Conservation (phyloP, 2,329 filamentous ascomycete species). For the Sporothrix euskadiensis region DNA sequence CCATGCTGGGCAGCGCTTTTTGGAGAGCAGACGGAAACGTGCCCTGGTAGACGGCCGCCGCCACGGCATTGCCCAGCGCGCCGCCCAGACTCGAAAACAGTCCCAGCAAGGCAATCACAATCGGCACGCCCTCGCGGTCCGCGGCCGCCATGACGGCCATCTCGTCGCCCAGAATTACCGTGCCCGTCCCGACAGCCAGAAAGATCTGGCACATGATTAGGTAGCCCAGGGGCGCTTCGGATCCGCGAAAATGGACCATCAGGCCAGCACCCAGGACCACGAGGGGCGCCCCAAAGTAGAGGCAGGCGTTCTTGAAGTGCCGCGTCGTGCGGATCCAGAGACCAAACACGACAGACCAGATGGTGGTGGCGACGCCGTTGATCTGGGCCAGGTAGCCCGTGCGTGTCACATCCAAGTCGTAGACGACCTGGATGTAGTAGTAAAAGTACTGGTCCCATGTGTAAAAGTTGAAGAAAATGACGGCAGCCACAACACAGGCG, state of each 20-base stretch:
- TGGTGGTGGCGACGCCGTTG: slow-evolving; percentile 41
- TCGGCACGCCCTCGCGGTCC: slow-evolving; percentile 58
- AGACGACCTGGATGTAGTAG: slow-evolving; percentile 35
- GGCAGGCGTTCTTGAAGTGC: slow-evolving; percentile 47
- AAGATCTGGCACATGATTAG: slow-evolving; percentile 62
- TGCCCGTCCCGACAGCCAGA: slow-evolving; percentile 54
- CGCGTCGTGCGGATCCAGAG: slow-evolving; percentile 51
- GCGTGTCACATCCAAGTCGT: slow-evolving; percentile 31
- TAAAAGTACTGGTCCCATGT: slow-evolving; percentile 35
- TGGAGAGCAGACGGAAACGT: slow-evolving; percentile 54
- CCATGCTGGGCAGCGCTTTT: slow-evolving; percentile 48
- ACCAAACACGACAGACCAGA: slow-evolving; percentile 48
- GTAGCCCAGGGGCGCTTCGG: slow-evolving; percentile 51
- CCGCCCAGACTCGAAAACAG: slow-evolving; percentile 61
- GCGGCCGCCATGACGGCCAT: slow-evolving; percentile 61
- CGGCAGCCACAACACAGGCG: slow-evolving; percentile 28
- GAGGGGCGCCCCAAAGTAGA: slow-evolving; percentile 52
- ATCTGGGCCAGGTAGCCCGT: slow-evolving; percentile 34
- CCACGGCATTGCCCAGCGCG: slow-evolving; percentile 58
- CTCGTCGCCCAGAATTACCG: slow-evolving; percentile 59
- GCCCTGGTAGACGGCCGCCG: slow-evolving; percentile 62
- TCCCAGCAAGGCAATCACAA: slow-evolving; percentile 58
- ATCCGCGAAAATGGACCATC: slow-evolving; percentile 60
- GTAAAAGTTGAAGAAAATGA: slow-evolving; percentile 34
- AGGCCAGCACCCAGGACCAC: slow-evolving; percentile 56